A percentile compares a stretch with the other conserved stretches of the same genome.
These are phyloP conservation scores for Colletotrichum graminicola DNA, from an alignment of 2,329 filamentous ascomycete genomes.

Conservation along the genomic window DNA sequence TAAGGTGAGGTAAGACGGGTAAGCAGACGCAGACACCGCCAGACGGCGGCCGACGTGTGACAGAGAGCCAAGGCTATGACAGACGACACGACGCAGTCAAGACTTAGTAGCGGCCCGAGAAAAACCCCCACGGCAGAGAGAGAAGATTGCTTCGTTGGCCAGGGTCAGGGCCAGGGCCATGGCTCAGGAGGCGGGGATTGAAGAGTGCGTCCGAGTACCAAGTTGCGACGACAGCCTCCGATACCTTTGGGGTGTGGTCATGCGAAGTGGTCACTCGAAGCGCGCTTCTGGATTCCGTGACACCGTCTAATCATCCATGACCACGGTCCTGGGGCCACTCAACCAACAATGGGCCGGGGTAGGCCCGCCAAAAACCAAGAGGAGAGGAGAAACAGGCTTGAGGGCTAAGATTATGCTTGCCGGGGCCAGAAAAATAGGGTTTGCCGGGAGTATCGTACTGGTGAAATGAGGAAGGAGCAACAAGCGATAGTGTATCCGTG, in stretches of 20 bases:
- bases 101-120: not conserved
- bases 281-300: conserved; percentile 6
- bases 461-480: conserved; percentile 14
- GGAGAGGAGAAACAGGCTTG: not conserved
- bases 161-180: not conserved
- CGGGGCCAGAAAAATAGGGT: conserved; percentile 34
- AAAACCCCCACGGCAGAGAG: conserved; percentile 27
- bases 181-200: not conserved
- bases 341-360: conserved; percentile 12
- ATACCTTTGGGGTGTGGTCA: conserved; percentile 9
- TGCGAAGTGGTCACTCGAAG: conserved; percentile 6
- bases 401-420: conserved; percentile 19
- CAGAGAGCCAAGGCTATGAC: conserved; percentile 37
- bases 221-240: not conserved
- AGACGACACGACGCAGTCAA: conserved; percentile 8
- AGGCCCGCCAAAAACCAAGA: conserved; percentile 9
- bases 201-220: not conserved
- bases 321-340: conserved; percentile 18
- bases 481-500: not conserved
- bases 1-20: conserved; percentile 22
- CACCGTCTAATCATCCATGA: conserved; percentile 15
- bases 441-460: conserved; percentile 28
- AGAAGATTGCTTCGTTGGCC: not conserved
- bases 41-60: conserved; percentile 32
- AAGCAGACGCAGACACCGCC: conserved; percentile 28